Evolutionary conservation across 129 eudicot species (phyloP), one percentile per base, ranked within the genome.

Genomic region (Flaveria bidentis): DNA sequence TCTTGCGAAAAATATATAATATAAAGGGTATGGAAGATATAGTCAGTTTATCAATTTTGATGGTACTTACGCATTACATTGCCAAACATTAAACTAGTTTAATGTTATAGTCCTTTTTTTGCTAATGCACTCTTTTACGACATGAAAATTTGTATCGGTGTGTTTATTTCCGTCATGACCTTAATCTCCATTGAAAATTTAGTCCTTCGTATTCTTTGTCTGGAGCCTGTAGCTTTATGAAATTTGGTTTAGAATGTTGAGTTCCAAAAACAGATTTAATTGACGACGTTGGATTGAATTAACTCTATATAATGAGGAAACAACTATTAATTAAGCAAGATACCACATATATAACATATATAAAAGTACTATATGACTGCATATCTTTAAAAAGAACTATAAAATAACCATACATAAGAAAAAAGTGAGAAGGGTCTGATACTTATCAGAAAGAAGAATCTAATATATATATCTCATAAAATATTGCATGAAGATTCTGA

Each of bases 301-400:
- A 13, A 51, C 57, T 51, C 57, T 51, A 51, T 51, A 51, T 14
- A 15, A 42, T 30, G 5, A 67, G 50, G 72, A 42, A 67, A 67
- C 53, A 15, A 39, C 25, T 42, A 42, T 67, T 18, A 45, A 69
- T 25, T 28, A 69, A 69, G 49, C 57, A 69, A 46, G 57, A 69
- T 45, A 49, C 42, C 74, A 69, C 2, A 49, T 47, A 49, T 47
- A 26, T 69, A 6, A 69, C 26, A 15, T 15, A 47, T 71, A 28
- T 13, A 71, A 49, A 3, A 3, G 23, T 50, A 57, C 25, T 25
- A 33, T 23, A 62, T 12, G 36, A 1, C 9, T 39, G 12, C 30
- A 26, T 62, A 46, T 46, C 45, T 16, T 14, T 2, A 9, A 20
- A 25, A 44, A 45, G 1, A 15, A 2, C 8, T 42, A 22, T 60